A percentile compares a stretch with the other conserved stretches of the same genome.
phyloP scores from a whole-genome alignment of 768 basidiomycete genomes.

The Ramaria sp. region DNA sequence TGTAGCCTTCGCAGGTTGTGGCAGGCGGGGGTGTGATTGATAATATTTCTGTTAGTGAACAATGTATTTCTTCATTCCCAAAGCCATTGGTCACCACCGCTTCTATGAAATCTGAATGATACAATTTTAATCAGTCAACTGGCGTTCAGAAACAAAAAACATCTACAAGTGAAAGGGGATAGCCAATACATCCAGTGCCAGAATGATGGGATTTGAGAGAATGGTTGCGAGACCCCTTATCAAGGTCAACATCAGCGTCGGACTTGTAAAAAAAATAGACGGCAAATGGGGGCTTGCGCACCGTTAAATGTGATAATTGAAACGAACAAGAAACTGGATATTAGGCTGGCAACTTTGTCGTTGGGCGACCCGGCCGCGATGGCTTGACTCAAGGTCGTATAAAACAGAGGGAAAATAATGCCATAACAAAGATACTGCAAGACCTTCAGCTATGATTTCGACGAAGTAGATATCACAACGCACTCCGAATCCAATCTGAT shows the following conservation, averaged over 20 bases:
- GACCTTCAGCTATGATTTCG: not conserved
- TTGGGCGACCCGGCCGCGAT: conserved; percentile 52
- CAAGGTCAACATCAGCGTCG: not conserved
- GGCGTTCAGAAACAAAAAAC: not conserved
- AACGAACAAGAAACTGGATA: conserved; percentile 49
- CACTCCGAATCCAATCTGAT: conserved; percentile 43
- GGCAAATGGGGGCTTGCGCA: not conserved
- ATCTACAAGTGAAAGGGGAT: conserved; percentile 36
- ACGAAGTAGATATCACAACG: not conserved
- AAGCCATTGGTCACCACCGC: conserved; percentile 38
- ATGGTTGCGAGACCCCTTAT: conserved; percentile 58
- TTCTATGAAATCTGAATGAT: conserved; percentile 5
- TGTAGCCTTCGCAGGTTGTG: conserved; percentile 40
- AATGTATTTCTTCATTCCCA: conserved; percentile 38
- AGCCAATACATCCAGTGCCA: conserved; percentile 62
- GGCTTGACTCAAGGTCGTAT: conserved; percentile 49
- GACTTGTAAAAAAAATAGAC: not conserved
- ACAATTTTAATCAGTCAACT: not conserved
- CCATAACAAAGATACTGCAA: conserved; percentile 35
- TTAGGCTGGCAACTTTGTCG: conserved; percentile 45
- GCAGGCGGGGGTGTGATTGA: conserved; percentile 44
- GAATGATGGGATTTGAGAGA: conserved; percentile 32
- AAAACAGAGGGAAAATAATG: conserved; percentile 47
- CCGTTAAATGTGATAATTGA: conserved; percentile 56
- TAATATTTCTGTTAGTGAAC: conserved; percentile 50